Evolutionary conservation across 1,139 yeast genomes (phyloP).

Genomic region (Hansenula lynferdii): DNA sequence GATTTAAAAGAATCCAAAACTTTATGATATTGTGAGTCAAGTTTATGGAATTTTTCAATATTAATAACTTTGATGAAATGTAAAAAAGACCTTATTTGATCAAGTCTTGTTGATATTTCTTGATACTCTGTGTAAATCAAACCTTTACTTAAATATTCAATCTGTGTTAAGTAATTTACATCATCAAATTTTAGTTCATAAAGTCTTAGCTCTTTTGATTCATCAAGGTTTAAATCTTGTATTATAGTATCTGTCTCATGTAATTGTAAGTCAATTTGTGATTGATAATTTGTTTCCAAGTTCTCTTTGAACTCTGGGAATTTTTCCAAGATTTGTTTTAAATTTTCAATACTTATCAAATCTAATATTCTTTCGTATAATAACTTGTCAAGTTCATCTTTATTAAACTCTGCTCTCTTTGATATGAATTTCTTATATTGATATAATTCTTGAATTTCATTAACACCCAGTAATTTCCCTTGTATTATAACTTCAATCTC

Average conservation of each 20-base stretch:
- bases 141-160: conserved; percentile 13
- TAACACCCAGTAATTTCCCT: not conserved
- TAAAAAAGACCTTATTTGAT: not conserved
- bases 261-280: not conserved
- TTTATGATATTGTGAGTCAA: not conserved
- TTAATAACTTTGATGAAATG: conserved; percentile 2
- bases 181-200: conserved; percentile 8
- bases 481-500: conserved; percentile 1
- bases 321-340: conserved; percentile 3
- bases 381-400: not conserved
- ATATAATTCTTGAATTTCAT: not conserved
- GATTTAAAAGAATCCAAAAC: not conserved
- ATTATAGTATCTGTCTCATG: not conserved
- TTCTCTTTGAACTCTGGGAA: conserved; percentile 5
- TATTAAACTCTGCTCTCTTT: not conserved
- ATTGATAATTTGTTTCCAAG: conserved; percentile 2
- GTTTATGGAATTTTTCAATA: not conserved
- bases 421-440: not conserved
- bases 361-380: not conserved
- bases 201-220: not conserved
- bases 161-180: conserved; percentile 8
- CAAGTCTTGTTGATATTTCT: conserved; percentile 2
- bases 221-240: not conserved
- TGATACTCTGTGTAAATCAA: conserved; percentile 11
- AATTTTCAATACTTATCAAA: conserved; percentile 6